Base-by-base conservation (phyloP, 2,329 filamentous ascomycete species). In the Ascocoryne sarcoides region DNA sequence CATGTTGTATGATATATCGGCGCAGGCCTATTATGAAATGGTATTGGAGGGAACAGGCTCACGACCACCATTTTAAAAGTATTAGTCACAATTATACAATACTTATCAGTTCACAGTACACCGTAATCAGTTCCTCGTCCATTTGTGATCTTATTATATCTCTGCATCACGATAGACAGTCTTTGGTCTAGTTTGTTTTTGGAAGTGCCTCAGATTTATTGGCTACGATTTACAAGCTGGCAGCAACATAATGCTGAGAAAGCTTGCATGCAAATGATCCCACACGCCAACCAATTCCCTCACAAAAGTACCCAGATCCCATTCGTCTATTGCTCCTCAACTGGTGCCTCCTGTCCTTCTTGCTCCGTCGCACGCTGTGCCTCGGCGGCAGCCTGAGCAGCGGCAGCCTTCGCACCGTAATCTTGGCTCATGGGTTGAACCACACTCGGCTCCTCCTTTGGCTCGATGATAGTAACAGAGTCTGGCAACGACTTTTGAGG, bases 391-490 rank as follows among this genome's bases (percentile, higher is more conserved):
- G 79, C 79, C 65, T 83, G 77, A 58, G 78, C 76, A 56, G 76
- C 75, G 44, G 77, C 61, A 52, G 79, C 78, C 85, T 98, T 98
- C 59, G 90, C 87, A 62, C 92, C 92, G 73, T 98, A 98, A 76
- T 98, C 93, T 74, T 95, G 88, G 71, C 83, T 90, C 70, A 90
- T 83, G 65, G 92, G 92, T 71, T 95, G 88, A 61, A 95, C 79
- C 55, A 96, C 83, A 61, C 83, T 80, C 67, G 89, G 79, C 81
- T 98, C 92, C 75, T 98, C 92, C 86, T 98, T 98, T 72, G 92
- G 93, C 78, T 98, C 92, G 71, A 96, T 95, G 73, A 98, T 92
- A 68, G 90, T 96, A 69, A 98, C 92, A 67, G 88, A 87, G 70
- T 98, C 92, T 59, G 92, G 92, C 55, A 98, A 86, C 57, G 88